Conservation (phyloP, 2,329 filamentous ascomycete genomes). For the Beauveria bassiana region DNA sequence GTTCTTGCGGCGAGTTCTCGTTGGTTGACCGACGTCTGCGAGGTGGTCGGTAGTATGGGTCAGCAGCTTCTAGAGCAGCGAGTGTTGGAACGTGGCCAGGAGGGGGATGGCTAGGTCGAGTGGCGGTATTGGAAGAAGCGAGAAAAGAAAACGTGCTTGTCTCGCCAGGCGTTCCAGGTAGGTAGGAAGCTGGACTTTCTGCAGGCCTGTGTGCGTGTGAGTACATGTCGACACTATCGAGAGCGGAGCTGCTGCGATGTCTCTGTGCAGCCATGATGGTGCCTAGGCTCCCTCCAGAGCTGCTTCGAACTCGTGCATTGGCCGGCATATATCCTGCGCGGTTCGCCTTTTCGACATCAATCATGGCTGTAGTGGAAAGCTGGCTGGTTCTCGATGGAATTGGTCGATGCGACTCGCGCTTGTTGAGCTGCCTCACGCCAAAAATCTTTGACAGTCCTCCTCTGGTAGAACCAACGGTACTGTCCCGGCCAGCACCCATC, state of each 20-base stretch:
- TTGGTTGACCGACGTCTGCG: constrained; percentile 58
- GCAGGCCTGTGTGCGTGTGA: constrained; percentile 37
- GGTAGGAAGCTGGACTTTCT: constrained; percentile 57
- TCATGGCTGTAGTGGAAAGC: constrained; percentile 73
- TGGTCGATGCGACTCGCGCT: constrained; percentile 57
- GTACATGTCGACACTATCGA: constrained; percentile 44
- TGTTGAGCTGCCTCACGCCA: constrained; percentile 80
- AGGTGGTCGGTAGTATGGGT: constrained; percentile 86
- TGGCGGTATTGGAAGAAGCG: constrained; percentile 44
- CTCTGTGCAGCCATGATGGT: constrained; percentile 36
- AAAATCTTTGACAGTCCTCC: constrained; percentile 87
- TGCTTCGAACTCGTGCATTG: constrained; percentile 47
- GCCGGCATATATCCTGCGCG: constrained; percentile 52
- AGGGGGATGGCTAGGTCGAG: constrained; percentile 31
- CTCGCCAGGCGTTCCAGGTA: constrained; percentile 66
- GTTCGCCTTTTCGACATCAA: constrained; percentile 59
- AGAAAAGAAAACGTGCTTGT: constrained; percentile 66
- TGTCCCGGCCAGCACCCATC: constrained; percentile 73
- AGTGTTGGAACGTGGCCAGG: constrained; percentile 34
- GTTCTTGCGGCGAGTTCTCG: constrained; percentile 24
- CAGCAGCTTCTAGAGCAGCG: constrained; percentile 46
- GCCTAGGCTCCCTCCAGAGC: constrained; percentile 52
- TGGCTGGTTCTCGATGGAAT: constrained; percentile 69
- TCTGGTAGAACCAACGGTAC: constrained; percentile 58
- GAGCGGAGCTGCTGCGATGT: constrained; percentile 46